A percentile compares a stretch with the other conserved stretches of the same genome.
phyloP scores from a whole-genome alignment of 345 rosid species.

The Salix brachista region DNA sequence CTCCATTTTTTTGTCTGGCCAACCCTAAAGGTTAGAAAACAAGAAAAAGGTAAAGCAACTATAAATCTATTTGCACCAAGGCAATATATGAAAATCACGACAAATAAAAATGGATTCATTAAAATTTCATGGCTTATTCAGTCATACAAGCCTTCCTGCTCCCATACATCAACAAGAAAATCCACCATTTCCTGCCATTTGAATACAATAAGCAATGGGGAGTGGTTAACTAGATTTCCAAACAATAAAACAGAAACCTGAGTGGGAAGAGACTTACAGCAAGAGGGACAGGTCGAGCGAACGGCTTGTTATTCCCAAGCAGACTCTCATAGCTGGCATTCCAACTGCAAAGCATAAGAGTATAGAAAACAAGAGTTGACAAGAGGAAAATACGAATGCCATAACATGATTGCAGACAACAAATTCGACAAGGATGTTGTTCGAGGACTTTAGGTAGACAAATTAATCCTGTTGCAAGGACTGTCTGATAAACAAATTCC shows the following conservation, averaged over 20 bases:
- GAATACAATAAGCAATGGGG: background rate
- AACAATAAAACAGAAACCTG: background rate
- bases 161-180: slow-evolving; percentile 29
- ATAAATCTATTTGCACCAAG: background rate
- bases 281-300: slow-evolving; percentile 48
- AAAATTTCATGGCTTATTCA: background rate
- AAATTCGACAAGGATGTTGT: background rate
- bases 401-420: background rate
- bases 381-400: background rate
- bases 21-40: background rate
- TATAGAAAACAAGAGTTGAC: background rate
- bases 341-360: slow-evolving; percentile 15
- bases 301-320: slow-evolving; percentile 44
- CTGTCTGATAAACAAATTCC: background rate
- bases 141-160: slow-evolving; percentile 30
- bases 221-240: background rate
- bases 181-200: slow-evolving; percentile 40
- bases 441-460: too few species aligned
- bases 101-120: background rate
- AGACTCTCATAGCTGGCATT: slow-evolving; percentile 54
- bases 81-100: background rate
- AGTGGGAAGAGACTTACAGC: slow-evolving; percentile 36
- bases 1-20: background rate
- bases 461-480: background rate
- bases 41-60: background rate